Conservation (phyloP, 2,329 filamentous ascomycete species). For the Sclerotinia glacialis region DNA sequence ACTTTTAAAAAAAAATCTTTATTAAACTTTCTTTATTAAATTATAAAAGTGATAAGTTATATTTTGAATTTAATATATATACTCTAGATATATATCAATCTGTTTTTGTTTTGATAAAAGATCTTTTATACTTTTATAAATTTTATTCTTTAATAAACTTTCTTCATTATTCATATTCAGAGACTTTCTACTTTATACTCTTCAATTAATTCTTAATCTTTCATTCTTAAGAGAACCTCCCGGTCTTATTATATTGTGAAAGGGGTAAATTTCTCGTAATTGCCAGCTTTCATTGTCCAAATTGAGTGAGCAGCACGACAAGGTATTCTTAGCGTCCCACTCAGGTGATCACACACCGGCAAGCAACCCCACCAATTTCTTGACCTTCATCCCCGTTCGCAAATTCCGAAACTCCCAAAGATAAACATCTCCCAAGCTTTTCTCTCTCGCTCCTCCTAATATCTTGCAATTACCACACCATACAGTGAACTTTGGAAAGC, state of each 20-base stretch:
- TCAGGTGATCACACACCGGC: constrained; percentile 24
- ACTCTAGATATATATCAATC: too few species aligned
- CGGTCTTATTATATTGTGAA: background rate
- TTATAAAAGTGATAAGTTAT: too few species aligned
- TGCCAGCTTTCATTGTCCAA: constrained; percentile 12
- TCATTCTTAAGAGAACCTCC: too few species aligned
- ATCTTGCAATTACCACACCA: constrained; percentile 13
- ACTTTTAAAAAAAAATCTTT: too few species aligned
- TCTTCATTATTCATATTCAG: background rate
- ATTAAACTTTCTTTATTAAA: too few species aligned
- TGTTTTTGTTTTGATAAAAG: too few species aligned
- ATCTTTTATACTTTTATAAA: too few species aligned
- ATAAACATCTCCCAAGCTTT: constrained; percentile 26
- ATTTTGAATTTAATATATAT: too few species aligned
- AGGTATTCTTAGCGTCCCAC: constrained; percentile 16
- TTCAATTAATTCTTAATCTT: too few species aligned
- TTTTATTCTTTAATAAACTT: too few species aligned
- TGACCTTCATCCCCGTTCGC: constrained; percentile 21
- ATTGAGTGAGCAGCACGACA: constrained; percentile 10
- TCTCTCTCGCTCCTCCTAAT: constrained; percentile 16
- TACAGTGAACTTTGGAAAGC: constrained; percentile 4
- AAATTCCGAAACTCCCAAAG: constrained; percentile 23
- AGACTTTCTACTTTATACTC: background rate
- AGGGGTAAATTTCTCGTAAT: constrained; percentile 11
- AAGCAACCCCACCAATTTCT: constrained; percentile 26